Evolutionary conservation across 176 grass and related monocot species (phyloP).

Genomic region (Eleusine coracana): DNA sequence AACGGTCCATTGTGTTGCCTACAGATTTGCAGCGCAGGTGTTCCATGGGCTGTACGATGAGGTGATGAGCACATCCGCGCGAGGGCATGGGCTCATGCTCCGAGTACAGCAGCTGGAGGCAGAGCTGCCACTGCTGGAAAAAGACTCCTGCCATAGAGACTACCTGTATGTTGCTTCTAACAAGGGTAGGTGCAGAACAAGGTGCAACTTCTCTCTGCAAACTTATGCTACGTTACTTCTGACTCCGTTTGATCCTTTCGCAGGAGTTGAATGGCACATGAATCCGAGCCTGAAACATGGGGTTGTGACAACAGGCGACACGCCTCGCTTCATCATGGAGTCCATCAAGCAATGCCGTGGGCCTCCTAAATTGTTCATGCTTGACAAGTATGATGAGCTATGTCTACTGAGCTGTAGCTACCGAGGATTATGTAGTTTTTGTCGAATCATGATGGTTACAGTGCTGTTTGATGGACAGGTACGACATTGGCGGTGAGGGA

Average conservation of each 20-base stretch:
- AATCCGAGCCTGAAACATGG: conserved; percentile 58
- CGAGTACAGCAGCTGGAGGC: conserved; percentile 79
- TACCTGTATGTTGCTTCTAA: conserved; percentile 58
- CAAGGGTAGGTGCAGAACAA: conserved; percentile 51
- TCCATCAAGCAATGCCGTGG: conserved; percentile 77
- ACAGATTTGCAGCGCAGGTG: conserved; percentile 70
- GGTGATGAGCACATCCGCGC: conserved; percentile 60
- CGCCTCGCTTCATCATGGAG: conserved; percentile 75
- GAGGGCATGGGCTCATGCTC: conserved; percentile 67
- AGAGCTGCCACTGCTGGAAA: conserved; percentile 64
- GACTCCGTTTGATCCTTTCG: conserved; percentile 23
- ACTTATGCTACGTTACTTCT: neutral
- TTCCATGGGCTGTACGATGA: conserved; percentile 82
- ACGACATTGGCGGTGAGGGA: conserved; percentile 76
- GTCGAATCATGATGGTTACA: conserved; percentile 25
- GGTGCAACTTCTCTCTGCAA: neutral
- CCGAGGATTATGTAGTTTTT: neutral
- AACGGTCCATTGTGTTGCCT: neutral
- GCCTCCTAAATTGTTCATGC: conserved; percentile 84
- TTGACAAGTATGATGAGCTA: conserved; percentile 74
- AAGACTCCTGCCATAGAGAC: conserved; percentile 46
- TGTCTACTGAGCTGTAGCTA: conserved; percentile 21
- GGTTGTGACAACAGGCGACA: conserved; percentile 66
- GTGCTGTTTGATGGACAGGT: conserved; percentile 53
- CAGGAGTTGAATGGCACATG: conserved; percentile 73